These are phyloP conservation scores for Ambrosia hybrid DNA, from an alignment of 140 eudicot species.

Conservation along the genomic window DNA sequence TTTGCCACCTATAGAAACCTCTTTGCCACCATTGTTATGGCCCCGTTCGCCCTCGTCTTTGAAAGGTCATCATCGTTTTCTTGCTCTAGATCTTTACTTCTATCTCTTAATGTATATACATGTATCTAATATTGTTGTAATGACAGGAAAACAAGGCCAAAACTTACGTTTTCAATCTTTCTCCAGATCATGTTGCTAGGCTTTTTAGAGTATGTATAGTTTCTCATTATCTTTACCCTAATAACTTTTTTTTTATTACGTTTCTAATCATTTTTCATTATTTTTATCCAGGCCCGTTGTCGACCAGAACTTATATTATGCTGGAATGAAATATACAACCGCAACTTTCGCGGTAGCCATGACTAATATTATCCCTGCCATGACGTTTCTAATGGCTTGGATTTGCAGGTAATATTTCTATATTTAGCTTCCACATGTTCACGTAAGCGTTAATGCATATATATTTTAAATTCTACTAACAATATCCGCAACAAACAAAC, in stretches of 20 bases:
- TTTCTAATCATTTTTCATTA: not conserved
- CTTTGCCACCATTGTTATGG: conserved; percentile 51
- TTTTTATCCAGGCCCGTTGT: conserved; percentile 64
- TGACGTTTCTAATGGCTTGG: conserved; percentile 75
- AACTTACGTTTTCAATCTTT: conserved; percentile 54
- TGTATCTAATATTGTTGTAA: conserved; percentile 11
- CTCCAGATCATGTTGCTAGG: conserved; percentile 63
- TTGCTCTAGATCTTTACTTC: not conserved
- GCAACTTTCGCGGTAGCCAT: conserved; percentile 74
- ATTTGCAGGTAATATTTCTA: conserved; percentile 41
- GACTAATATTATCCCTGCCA: conserved; percentile 79
- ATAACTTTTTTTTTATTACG: not conserved
- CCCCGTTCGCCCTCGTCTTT: conserved; percentile 60
- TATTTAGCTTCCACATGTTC: not conserved
- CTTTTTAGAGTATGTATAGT: conserved; percentile 53
- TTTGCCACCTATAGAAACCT: conserved; percentile 63
- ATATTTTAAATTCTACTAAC: no score
- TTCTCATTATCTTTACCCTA: conserved; percentile 8
- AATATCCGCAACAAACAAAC: no score
- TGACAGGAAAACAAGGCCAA: conserved; percentile 82
- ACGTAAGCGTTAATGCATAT: not conserved
- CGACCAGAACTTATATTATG: conserved; percentile 76
- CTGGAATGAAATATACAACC: conserved; percentile 73
- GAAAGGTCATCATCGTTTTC: conserved; percentile 53
- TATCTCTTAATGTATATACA: not conserved